Conservation (phyloP, 257 asterid genomes). For the Penstemon barbatus region DNA sequence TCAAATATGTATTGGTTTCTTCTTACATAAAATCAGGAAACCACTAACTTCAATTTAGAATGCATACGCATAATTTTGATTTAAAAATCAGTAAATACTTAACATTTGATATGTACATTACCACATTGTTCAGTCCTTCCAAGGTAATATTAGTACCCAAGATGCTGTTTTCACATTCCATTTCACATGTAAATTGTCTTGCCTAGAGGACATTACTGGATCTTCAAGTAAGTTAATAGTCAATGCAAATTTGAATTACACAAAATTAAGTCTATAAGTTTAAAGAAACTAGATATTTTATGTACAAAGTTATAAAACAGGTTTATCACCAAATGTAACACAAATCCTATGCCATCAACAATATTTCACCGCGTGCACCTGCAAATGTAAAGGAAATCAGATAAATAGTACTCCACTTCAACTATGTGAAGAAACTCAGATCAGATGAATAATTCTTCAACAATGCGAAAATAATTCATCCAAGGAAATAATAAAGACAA, state of each 20-base stretch:
- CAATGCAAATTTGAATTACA: not conserved
- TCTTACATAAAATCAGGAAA: no score
- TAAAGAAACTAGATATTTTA: not conserved
- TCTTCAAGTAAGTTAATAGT: not conserved
- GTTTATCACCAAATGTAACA: not conserved
- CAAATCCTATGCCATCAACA: constrained; percentile 46
- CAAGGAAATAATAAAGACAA: not conserved
- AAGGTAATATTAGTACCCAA: no score
- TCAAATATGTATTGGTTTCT: no score
- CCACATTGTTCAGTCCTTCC: no score
- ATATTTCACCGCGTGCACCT: constrained; percentile 63
- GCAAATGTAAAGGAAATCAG: constrained; percentile 26
- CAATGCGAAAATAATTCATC: not conserved
- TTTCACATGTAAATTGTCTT: no score
- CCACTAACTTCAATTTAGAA: no score
- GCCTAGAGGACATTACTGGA: not conserved
- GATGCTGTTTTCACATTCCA: no score
- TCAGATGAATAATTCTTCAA: not conserved
- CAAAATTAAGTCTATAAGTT: not conserved
- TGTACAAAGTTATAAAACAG: constrained; percentile 6
- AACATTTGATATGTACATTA: no score
- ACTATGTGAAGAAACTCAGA: no score
- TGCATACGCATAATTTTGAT: no score
- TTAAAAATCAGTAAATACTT: no score
- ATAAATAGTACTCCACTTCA: not conserved